Evolutionary conservation across 2,329 filamentous ascomycete species (phyloP).

Genomic region (Arthroderma uncinatum): DNA sequence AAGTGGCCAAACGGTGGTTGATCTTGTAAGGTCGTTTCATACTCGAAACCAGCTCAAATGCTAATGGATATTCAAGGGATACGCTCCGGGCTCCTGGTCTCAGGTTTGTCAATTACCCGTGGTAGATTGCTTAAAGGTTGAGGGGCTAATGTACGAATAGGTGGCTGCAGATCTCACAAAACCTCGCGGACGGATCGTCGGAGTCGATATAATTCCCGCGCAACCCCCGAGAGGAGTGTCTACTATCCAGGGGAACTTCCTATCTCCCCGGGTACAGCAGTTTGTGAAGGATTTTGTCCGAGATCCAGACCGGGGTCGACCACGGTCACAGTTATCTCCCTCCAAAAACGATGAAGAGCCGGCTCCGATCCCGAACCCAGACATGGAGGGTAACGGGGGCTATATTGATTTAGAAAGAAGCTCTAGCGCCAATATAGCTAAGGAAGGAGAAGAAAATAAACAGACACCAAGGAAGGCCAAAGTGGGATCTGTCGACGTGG

Average conservation of each 20-base stretch:
- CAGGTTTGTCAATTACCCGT: slow-evolving; percentile 30
- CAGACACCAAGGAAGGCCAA: slow-evolving; percentile 26
- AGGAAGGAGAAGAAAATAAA: slow-evolving; percentile 14
- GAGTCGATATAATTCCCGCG: slow-evolving; percentile 87
- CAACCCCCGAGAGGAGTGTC: slow-evolving; percentile 86
- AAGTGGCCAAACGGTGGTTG: slow-evolving; percentile 72
- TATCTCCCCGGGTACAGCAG: slow-evolving; percentile 60
- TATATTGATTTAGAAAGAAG: slow-evolving; percentile 22
- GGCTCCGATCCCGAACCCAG: slow-evolving; percentile 6
- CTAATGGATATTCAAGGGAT: slow-evolving; percentile 26
- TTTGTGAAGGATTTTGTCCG: slow-evolving; percentile 67
- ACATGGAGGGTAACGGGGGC: slow-evolving; percentile 2
- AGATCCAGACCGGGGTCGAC: slow-evolving; percentile 49
- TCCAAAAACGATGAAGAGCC: slow-evolving; percentile 14
- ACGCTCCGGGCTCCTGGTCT: slow-evolving; percentile 50
- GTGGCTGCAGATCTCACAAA: slow-evolving; percentile 70
- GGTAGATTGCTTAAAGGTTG: background rate
- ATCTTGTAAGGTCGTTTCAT: slow-evolving; percentile 50
- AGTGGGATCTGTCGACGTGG: slow-evolving; percentile 57
- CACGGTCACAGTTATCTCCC: slow-evolving; percentile 22
- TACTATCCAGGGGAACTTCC: slow-evolving; percentile 88
- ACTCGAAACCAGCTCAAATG: background rate
- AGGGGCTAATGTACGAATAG: slow-evolving; percentile 33
- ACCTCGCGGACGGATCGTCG: slow-evolving; percentile 68
- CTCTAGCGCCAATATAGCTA: slow-evolving; percentile 18